A percentile compares a stretch with the other conserved stretches of the same genome.
Conservation (phyloP, 2,329 filamentous ascomycete species). For the Neodidymelliopsis sp. region DNA sequence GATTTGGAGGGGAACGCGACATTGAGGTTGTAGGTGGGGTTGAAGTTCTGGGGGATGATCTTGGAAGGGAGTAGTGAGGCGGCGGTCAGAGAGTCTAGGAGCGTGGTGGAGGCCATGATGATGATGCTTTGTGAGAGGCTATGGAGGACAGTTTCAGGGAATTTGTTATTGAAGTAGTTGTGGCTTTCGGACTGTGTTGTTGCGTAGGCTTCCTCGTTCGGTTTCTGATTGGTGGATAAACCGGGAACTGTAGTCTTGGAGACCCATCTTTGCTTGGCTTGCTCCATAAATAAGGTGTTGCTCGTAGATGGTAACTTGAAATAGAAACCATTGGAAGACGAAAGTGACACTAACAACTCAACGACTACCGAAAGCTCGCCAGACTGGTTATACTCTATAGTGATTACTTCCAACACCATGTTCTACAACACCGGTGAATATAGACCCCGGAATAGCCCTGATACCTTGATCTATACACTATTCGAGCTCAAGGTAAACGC, state of each 20-base stretch:
- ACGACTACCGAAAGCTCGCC: too few relatives aligned
- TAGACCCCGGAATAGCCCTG: too few relatives aligned
- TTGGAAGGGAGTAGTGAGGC: constrained; percentile 41
- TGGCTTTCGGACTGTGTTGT: constrained; percentile 13
- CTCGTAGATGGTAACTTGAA: too few relatives aligned
- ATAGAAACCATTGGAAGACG: too few relatives aligned
- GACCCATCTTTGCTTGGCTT: constrained; percentile 21
- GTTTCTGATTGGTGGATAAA: constrained; percentile 23
- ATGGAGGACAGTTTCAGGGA: neutral
- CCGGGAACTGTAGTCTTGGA: constrained; percentile 1
- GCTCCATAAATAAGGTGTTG: too few relatives aligned
- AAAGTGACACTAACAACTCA: too few relatives aligned
- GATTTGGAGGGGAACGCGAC: constrained; percentile 43
- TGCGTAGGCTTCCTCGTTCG: constrained; percentile 1
- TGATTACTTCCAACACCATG: too few relatives aligned
- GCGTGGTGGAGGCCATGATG: constrained; percentile 15
- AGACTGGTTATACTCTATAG: too few relatives aligned
- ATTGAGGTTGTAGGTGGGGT: constrained; percentile 51
- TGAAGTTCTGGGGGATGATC: constrained; percentile 55
- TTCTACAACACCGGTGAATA: too few relatives aligned
- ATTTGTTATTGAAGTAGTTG: constrained; percentile 2
- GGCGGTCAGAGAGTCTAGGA: constrained; percentile 33
- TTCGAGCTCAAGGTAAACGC: too few relatives aligned
- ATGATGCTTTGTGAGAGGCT: neutral
- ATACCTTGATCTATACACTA: too few relatives aligned